Evolutionary conservation across 805 yeast genomes (phyloP), one percentile per base, ranked within the genome.

Genomic region (Torulaspora delbrueckii): DNA sequence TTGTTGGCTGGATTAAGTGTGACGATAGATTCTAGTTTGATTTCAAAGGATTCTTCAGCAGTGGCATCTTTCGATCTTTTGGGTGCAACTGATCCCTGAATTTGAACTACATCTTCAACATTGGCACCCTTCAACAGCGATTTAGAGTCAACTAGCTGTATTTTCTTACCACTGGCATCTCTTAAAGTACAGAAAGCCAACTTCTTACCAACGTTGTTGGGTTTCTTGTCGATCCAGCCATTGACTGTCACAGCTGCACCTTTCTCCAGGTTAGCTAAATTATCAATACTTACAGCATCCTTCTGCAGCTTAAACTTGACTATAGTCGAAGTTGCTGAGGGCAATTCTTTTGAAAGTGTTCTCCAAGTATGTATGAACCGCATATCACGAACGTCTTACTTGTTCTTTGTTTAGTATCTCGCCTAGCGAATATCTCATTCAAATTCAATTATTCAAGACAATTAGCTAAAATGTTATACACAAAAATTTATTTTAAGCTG

Each of bases 191-290:
- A 93, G 70, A 93, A 91, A 1, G 78, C 73, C 40, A 86, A 69
- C 8, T 66, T 66, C 42, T 79, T 80, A 3, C 91, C 81, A 43
- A 86, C 69, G 43, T 79, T 78, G 43, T 83, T 74, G 0, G 96
- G 93, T 52, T 82, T 81, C 18, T 76, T 71, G 57, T 87, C 80
- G 13, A 91, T 75, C 88, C 96, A 93, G 0, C 99, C 98, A 51
- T 86, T 79, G 6, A 91, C 53, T 0, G 75, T 71, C 2, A 84
- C 75, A 10, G 63, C 54, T 3, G 48, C 47, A 14, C 48, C 47
- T 3, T 35, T 32, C 6, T 43, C 23, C 7, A 37, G 23, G 5
- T 19, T 40, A 4, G 47, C 40, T 6, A 53, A 9, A 12, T 45
- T 41, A 18, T 45, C 34, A 18, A 59, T 47, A 13, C 56, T 43